A percentile compares a stretch with the other conserved stretches of the same genome.
phyloP scores from a whole-genome alignment of 306 rosid species.

The Glycyrrhiza uralensis region DNA sequence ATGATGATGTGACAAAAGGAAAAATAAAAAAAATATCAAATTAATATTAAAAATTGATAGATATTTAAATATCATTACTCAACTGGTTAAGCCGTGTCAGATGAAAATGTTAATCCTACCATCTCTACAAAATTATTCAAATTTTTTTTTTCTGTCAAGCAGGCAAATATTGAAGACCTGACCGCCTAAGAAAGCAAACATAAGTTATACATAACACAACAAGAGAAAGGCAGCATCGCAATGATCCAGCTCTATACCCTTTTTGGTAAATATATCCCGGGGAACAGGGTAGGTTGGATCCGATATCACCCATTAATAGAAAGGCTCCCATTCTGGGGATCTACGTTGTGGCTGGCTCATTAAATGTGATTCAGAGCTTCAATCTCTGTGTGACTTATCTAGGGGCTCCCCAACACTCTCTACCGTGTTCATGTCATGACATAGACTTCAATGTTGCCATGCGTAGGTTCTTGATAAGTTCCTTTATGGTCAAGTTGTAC shows the following conservation, averaged over 20 bases:
- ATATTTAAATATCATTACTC: no score
- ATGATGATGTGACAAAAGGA: no score
- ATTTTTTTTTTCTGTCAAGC: neutral
- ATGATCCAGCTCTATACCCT: neutral
- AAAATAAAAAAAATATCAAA: no score
- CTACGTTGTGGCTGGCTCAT: neutral
- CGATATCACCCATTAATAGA: neutral
- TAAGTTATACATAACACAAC: no score
- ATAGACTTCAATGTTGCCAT: conserved; percentile 30
- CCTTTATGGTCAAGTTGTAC: conserved; percentile 47
- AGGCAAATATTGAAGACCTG: neutral
- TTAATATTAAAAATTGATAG: no score
- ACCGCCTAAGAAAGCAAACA: no score
- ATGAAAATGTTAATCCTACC: neutral
- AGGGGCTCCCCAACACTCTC: neutral
- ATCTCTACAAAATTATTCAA: neutral
- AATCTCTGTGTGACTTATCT: neutral
- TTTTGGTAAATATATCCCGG: neutral
- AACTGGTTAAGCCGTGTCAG: neutral
- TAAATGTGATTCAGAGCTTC: neutral
- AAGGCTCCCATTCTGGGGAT: neutral
- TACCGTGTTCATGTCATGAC: neutral
- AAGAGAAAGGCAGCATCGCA: neutral
- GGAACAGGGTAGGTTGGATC: neutral
- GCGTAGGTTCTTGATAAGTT: conserved; percentile 48